phyloP scores from a whole-genome alignment of 2,329 filamentous ascomycete species.

The Pseudocercospora musae region DNA sequence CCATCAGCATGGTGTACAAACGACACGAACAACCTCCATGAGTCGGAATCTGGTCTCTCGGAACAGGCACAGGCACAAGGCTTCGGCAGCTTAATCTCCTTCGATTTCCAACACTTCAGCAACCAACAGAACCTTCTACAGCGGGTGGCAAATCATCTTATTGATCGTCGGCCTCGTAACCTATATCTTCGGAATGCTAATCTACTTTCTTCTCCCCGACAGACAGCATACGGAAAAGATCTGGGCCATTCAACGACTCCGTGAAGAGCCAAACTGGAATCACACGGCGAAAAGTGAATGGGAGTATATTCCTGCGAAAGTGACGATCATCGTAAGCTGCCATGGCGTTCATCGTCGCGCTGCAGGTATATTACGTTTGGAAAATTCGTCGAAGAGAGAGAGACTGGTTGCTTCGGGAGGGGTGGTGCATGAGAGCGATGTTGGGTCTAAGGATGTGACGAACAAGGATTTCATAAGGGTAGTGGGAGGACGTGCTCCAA shows the following conservation, averaged over 20 bases:
- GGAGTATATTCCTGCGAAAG: conserved; percentile 43
- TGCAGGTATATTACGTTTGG: conserved; percentile 53
- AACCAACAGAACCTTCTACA: conserved; percentile 37
- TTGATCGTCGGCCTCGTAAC: conserved; percentile 45
- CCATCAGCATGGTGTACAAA: conserved; percentile 49
- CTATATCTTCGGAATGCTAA: conserved; percentile 36
- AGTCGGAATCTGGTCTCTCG: conserved; percentile 65
- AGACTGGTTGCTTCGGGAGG: not conserved
- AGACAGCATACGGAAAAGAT: conserved; percentile 32
- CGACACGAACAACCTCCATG: conserved; percentile 58
- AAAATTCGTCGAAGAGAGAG: conserved; percentile 38
- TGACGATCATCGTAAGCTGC: conserved; percentile 40
- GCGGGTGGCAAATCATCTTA: conserved; percentile 56
- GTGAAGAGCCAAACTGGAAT: conserved; percentile 51
- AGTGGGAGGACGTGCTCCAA: not conserved
- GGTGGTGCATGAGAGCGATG: not conserved
- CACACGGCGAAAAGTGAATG: conserved; percentile 37
- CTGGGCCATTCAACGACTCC: conserved; percentile 40
- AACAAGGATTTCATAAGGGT: not conserved
- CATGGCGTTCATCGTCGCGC: conserved; percentile 40
- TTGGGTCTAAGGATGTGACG: not conserved
- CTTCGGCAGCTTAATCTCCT: conserved; percentile 55
- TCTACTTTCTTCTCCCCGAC: conserved; percentile 32
- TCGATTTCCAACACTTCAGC: conserved; percentile 51
- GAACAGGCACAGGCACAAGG: conserved; percentile 59